Evolutionary conservation across 306 rosid species (phyloP).

Genomic region (Oxytropis ochrocephala): DNA sequence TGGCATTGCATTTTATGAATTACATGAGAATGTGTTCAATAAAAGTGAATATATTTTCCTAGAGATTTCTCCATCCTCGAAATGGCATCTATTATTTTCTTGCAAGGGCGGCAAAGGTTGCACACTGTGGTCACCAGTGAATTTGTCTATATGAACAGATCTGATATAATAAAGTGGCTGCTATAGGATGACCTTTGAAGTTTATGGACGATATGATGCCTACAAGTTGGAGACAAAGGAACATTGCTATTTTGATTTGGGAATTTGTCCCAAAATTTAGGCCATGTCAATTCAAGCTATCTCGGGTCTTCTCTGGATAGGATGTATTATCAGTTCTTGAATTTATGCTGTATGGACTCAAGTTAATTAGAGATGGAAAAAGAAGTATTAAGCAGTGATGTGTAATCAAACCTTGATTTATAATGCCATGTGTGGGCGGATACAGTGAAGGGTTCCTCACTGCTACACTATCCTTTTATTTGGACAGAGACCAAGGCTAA

Average conservation of each 20-base stretch:
- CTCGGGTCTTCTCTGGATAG: conserved; percentile 21
- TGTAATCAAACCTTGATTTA: conserved; percentile 40
- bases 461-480: conserved; percentile 39
- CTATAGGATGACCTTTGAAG: conserved; percentile 69
- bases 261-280: conserved; percentile 20
- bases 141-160: conserved; percentile 83
- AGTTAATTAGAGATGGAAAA: conserved; percentile 40
- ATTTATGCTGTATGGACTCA: conserved; percentile 54
- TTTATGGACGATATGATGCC: conserved; percentile 51
- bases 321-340: conserved; percentile 31
- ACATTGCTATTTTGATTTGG: conserved; percentile 24
- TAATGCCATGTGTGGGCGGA: conserved; percentile 40
- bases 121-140: conserved; percentile 65
- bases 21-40: not conserved
- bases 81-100: conserved; percentile 40
- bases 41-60: conserved; percentile 13
- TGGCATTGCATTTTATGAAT: conserved; percentile 7
- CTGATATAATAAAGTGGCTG: conserved; percentile 61
- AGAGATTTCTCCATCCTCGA: conserved; percentile 35
- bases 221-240: conserved; percentile 53
- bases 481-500: conserved; percentile 36
- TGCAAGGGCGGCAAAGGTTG: conserved; percentile 53
- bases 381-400: conserved; percentile 44
- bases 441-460: conserved; percentile 29
- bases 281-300: conserved; percentile 38